These are phyloP conservation scores for Jasminum sambac DNA, from an alignment of 257 asterid genomes.

Conservation along the genomic window DNA sequence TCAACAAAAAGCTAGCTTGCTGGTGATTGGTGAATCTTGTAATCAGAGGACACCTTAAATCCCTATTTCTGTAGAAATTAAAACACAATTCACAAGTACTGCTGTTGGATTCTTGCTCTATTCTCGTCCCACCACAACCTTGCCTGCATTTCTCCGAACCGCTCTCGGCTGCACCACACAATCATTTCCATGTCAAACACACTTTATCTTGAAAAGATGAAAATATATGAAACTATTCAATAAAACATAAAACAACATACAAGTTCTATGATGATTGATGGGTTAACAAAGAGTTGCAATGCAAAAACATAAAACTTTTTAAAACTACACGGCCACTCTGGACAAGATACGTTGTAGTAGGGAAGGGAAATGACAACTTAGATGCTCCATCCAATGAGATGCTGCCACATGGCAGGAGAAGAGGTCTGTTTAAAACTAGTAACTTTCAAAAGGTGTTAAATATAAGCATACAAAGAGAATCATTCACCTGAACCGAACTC, in stretches of 20 bases:
- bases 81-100: constrained; percentile 57
- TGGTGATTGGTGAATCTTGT: constrained; percentile 21
- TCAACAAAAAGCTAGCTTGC: constrained; percentile 18
- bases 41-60: constrained; percentile 5
- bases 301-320: no score
- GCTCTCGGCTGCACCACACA: constrained; percentile 76
- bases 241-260: background rate
- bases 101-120: constrained; percentile 84
- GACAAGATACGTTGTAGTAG: no score
- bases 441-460: background rate
- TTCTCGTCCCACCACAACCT: constrained; percentile 97
- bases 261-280: no score
- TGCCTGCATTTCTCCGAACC: constrained; percentile 89
- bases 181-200: constrained; percentile 20
- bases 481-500: constrained; percentile 90
- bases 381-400: no score
- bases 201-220: no score
- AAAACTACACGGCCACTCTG: no score
- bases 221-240: no score
- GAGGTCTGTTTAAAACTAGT: no score
- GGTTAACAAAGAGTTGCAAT: no score
- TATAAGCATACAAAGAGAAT: constrained; percentile 12
- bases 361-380: no score
- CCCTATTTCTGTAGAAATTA: constrained; percentile 22
- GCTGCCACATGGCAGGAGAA: no score